Evolutionary conservation across 306 rosid genomes (phyloP).

Genomic region (Casuarina glauca): DNA sequence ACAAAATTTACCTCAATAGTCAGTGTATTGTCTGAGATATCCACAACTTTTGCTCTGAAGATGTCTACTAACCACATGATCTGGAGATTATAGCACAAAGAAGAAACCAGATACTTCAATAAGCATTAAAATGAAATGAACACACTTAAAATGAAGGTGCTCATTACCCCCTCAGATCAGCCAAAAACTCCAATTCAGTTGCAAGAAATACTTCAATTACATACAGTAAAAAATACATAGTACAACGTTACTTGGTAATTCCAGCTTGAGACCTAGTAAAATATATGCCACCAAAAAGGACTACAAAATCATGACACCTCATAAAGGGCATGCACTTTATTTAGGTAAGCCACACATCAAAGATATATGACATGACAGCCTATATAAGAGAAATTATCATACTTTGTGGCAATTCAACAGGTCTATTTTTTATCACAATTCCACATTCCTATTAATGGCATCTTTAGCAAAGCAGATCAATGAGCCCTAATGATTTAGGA

Average conservation of each 20-base stretch:
- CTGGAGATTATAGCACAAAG: constrained; percentile 33
- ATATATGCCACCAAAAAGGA: background rate
- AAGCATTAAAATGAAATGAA: constrained; percentile 10
- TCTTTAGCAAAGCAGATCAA: background rate
- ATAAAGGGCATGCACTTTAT: background rate
- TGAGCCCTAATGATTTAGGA: background rate
- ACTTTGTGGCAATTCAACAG: background rate
- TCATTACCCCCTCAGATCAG: background rate
- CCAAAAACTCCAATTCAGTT: background rate
- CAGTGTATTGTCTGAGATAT: constrained; percentile 47
- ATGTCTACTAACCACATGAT: constrained; percentile 63
- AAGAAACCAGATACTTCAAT: background rate
- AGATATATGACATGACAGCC: background rate
- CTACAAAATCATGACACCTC: background rate
- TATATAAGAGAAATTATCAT: background rate
- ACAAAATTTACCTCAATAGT: constrained; percentile 52
- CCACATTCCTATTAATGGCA: background rate
- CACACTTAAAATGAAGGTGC: background rate
- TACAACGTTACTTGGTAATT: background rate
- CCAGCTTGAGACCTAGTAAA: background rate
- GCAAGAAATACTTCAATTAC: background rate
- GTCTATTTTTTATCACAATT: background rate
- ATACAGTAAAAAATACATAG: background rate
- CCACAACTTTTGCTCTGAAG: constrained; percentile 57
- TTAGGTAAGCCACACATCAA: background rate